Evolutionary conservation across 2,329 filamentous ascomycete genomes (phyloP), one percentile per base, ranked within the genome.

Genomic region (Ploettnerulaceae sp.): DNA sequence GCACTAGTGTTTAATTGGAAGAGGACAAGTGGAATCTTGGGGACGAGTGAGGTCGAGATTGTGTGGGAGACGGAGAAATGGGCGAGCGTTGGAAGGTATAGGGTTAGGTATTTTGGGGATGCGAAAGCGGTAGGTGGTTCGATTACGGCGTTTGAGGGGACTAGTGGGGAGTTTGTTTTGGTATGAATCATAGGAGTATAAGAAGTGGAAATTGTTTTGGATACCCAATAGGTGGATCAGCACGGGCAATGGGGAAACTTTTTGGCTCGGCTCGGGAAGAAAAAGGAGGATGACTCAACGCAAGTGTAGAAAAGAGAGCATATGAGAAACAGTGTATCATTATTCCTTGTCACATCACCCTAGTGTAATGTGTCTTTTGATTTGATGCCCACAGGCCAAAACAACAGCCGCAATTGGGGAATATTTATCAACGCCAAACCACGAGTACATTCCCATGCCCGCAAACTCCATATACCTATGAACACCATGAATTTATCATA

Each of bases 91-190:
- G 90, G 90, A 0, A 79, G 75, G 37, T 97, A 95, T 67, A 72
- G 89, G 18, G 67, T 95, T 35, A 79, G 74, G 68, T 97, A 96
- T 62, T 91, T 82, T 66, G 91, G 91, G 0, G 89, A 96, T 67
- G 72, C 79, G 2, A 96, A 90, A 75, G 71, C 71, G 5, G 61
- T 76, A 21, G 77, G 73, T 1, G 81, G 83, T 0, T 67, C 59
- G 1, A 80, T 93, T 29, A 77, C 69, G 29, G 64, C 76, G 3
- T 93, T 95, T 69, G 78, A 86, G 55, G 87, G 86, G 0, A 71
- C 72, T 7, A 86, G 82, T 59, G 70, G 71, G 37, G 66, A 65
- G 42, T 85, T 84, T 65, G 47, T 55, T 24, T 52, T 61, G 36
- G 41, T 26, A 12, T 49, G 28, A 52, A 2, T 21, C 11, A 14